Conservation (phyloP, 2,329 filamentous ascomycete genomes). For the Calonectria pseudoreteaudii region DNA sequence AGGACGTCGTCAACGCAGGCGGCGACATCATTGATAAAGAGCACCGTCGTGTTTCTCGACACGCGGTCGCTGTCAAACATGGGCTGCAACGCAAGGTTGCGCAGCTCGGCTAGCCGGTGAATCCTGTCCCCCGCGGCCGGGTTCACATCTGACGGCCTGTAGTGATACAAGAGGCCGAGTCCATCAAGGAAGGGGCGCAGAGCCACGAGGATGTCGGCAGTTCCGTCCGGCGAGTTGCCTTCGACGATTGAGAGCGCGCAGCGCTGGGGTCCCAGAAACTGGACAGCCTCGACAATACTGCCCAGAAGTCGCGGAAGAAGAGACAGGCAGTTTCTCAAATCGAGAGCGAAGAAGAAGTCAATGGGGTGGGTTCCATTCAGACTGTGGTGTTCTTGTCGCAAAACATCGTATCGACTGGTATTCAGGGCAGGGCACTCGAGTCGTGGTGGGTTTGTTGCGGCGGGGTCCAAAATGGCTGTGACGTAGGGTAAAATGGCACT, state of each 20-base stretch:
- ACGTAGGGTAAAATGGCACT: constrained; percentile 39
- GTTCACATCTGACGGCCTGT: constrained; percentile 56
- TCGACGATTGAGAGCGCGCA: constrained; percentile 68
- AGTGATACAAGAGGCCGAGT: constrained; percentile 55
- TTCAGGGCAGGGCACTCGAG: constrained; percentile 46
- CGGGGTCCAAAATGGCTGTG: constrained; percentile 46
- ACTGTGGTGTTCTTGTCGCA: constrained; percentile 24
- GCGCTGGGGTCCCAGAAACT: constrained; percentile 61
- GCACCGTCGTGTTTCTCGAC: constrained; percentile 54
- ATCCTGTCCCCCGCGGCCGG: constrained; percentile 59
- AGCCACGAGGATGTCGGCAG: constrained; percentile 59
- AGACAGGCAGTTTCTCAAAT: constrained; percentile 58
- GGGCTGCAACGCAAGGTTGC: constrained; percentile 64
- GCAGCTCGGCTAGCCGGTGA: constrained; percentile 59
- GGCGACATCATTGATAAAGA: constrained; percentile 68
- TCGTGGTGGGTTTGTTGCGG: constrained; percentile 48
- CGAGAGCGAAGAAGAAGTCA: constrained; percentile 64
- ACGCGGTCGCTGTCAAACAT: constrained; percentile 48
- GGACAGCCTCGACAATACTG: constrained; percentile 61
- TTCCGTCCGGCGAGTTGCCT: constrained; percentile 66
- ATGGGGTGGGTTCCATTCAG: constrained; percentile 3
- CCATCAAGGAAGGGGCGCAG: constrained; percentile 54
- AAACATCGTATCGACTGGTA: constrained; percentile 33
- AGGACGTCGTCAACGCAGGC: constrained; percentile 67
- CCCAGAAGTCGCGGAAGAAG: constrained; percentile 64